Percentiles rank a stretch among this genome's conserved stretches.
Conservation (phyloP, 257 asterid genomes). For the Primulina tabacum region DNA sequence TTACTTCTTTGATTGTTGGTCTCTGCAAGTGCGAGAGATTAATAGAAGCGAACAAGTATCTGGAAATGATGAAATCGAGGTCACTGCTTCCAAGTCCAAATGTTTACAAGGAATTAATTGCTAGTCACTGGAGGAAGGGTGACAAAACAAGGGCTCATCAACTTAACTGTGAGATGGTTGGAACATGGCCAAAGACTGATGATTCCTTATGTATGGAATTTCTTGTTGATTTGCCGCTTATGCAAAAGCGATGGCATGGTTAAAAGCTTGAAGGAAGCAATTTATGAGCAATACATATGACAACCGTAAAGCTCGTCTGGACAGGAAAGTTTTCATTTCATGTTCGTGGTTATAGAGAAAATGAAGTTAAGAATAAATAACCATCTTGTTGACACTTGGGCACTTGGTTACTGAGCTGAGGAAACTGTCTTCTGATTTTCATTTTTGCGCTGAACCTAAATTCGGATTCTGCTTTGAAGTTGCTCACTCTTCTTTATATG, state of each 20-base stretch:
- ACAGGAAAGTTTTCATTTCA: not conserved
- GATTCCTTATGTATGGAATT: not conserved
- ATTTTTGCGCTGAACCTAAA: not conserved
- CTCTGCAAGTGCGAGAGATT: slow-evolving; percentile 54
- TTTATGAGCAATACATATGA: not conserved
- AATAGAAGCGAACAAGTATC: slow-evolving; percentile 50
- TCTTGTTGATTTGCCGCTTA: not conserved
- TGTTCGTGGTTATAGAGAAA: not conserved
- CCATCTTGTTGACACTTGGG: not conserved
- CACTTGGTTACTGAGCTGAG: not conserved
- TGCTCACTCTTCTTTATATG: not conserved
- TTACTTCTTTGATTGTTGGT: slow-evolving; percentile 35
- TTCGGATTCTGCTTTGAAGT: not conserved
- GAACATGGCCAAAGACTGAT: slow-evolving; percentile 14
- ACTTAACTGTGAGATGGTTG: slow-evolving; percentile 37
- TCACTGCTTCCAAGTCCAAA: slow-evolving; percentile 33
- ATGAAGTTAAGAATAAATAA: not conserved
- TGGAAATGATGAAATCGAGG: slow-evolving; percentile 36
- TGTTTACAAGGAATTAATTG: slow-evolving; percentile 36
- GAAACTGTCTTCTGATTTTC: not conserved
- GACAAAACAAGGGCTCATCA: slow-evolving; percentile 34
- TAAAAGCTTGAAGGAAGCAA: slow-evolving; percentile 2
- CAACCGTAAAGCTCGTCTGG: not conserved
- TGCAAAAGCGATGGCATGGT: slow-evolving; percentile 6
- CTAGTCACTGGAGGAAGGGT: slow-evolving; percentile 37